Evolutionary conservation across 1,139 yeast genomes (phyloP).

Genomic region (Tardiomyces depauwii): DNA sequence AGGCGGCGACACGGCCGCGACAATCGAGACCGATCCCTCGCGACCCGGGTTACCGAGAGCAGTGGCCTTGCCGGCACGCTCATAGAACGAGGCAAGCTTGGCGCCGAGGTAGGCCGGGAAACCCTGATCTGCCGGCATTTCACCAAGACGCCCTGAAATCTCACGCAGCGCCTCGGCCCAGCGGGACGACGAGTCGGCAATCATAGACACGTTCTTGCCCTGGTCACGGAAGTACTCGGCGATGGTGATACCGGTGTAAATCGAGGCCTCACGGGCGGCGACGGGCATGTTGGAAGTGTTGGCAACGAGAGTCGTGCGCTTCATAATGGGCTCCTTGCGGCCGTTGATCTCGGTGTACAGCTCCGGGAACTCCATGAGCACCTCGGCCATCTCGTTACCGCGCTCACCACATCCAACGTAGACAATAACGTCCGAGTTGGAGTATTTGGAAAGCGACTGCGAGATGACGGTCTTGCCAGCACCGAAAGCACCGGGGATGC

Average conservation of each 20-base stretch:
- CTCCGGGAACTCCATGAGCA: slow-evolving; percentile 98
- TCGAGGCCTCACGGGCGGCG: slow-evolving; percentile 99
- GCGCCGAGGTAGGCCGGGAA: slow-evolving; percentile 99
- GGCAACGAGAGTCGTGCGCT: slow-evolving; percentile 97
- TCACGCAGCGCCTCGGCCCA: slow-evolving; percentile 99
- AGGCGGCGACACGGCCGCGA: slow-evolving; percentile 99
- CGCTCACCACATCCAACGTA: slow-evolving; percentile 95
- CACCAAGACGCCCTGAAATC: slow-evolving; percentile 99
- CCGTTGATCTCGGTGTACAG: slow-evolving; percentile 83
- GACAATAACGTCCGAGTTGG: slow-evolving; percentile 92
- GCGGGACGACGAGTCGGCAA: slow-evolving; percentile 99
- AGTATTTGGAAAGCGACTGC: slow-evolving; percentile 91
- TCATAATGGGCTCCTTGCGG: slow-evolving; percentile 97
- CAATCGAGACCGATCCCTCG: slow-evolving; percentile 94
- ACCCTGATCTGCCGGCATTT: slow-evolving; percentile 99
- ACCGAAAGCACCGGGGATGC: slow-evolving; percentile 99
- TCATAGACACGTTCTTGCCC: slow-evolving; percentile 98
- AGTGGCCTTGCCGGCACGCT: slow-evolving; percentile 96
- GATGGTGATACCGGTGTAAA: slow-evolving; percentile 95
- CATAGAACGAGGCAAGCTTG: slow-evolving; percentile 95
- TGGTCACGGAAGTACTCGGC: slow-evolving; percentile 99
- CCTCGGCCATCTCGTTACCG: slow-evolving; percentile 99
- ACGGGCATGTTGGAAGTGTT: slow-evolving; percentile 99
- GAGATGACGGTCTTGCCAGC: slow-evolving; percentile 99
- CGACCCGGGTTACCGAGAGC: slow-evolving; percentile 96